These are phyloP conservation scores for Stephanocyclus meneghinianus DNA, from an alignment of 352 stramenopile genomes.

Conservation along the genomic window DNA sequence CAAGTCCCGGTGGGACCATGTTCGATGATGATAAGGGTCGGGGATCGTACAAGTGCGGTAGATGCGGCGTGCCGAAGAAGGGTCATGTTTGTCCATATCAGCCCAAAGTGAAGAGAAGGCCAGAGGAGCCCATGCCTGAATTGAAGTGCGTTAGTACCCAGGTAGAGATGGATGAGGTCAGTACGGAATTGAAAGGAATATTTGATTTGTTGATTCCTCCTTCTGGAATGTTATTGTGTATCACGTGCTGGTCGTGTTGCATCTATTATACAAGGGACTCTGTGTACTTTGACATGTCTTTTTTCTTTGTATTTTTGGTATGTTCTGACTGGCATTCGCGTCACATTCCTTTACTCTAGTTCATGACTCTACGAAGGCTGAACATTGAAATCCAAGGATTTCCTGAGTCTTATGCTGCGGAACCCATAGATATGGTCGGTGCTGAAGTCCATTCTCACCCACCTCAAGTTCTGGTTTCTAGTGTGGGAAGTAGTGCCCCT, in stretches of 20 bases:
- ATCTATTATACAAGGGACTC: background rate
- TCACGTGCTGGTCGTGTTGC: too few relatives aligned
- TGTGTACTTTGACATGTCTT: background rate
- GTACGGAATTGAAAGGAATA: background rate
- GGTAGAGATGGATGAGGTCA: slow-evolving; percentile 80
- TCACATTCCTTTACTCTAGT: slow-evolving; percentile 38
- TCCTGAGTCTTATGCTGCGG: slow-evolving; percentile 73
- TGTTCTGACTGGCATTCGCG: background rate
- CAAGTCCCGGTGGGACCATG: slow-evolving; percentile 32
- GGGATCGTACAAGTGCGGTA: slow-evolving; percentile 77
- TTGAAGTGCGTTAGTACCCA: slow-evolving; percentile 77
- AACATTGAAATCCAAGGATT: slow-evolving; percentile 82
- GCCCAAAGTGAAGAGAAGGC: slow-evolving; percentile 72
- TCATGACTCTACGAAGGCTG: slow-evolving; percentile 74
- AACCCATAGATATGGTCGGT: slow-evolving; percentile 55
- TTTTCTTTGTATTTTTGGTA: background rate
- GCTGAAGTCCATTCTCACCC: slow-evolving; percentile 24
- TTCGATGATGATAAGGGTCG: slow-evolving; percentile 73
- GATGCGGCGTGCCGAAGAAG: slow-evolving; percentile 84
- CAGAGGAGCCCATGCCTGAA: slow-evolving; percentile 68
- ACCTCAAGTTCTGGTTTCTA: background rate
- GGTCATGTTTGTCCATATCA: slow-evolving; percentile 84
- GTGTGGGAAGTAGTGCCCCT: background rate
- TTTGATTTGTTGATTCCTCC: slow-evolving; percentile 7
- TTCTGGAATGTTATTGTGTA: too few relatives aligned